Evolutionary conservation across 768 basidiomycete species (phyloP).

Genomic region (Chiua virens): DNA sequence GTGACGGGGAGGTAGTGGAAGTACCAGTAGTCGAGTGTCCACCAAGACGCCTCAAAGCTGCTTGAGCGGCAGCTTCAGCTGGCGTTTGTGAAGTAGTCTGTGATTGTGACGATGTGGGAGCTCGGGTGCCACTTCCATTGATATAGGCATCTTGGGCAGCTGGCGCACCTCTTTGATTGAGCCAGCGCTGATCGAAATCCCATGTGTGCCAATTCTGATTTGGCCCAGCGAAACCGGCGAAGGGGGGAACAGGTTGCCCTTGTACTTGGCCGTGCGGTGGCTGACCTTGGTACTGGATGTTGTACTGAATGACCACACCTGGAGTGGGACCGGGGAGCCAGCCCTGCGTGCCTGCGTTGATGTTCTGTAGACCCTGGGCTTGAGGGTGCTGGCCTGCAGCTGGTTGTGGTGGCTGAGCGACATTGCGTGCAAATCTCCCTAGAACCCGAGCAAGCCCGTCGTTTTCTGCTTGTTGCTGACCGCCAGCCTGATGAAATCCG

Average conservation of each 20-base stretch:
- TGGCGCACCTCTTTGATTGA: conserved; percentile 13
- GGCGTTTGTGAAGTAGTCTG: conserved; percentile 30
- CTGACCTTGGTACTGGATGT: conserved; percentile 56
- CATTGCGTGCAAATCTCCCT: conserved; percentile 55
- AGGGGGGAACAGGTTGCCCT: conserved; percentile 49
- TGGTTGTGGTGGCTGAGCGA: conserved; percentile 41
- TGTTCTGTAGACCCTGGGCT: conserved; percentile 31
- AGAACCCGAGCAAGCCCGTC: conserved; percentile 38
- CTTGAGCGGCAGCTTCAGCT: conserved; percentile 61
- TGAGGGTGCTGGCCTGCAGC: conserved; percentile 32
- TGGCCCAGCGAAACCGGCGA: conserved; percentile 63
- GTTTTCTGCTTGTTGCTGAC: conserved; percentile 40
- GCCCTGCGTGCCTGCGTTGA: conserved; percentile 29
- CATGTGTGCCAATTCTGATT: conserved; percentile 67
- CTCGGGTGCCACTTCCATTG: not conserved
- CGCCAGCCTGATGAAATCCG: conserved; percentile 26
- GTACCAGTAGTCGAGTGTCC: conserved; percentile 6
- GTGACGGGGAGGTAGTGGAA: conserved; percentile 4
- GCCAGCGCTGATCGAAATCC: conserved; percentile 42
- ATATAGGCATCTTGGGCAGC: conserved; percentile 11
- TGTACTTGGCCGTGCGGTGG: conserved; percentile 34
- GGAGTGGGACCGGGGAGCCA: conserved; percentile 39
- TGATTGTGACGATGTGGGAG: conserved; percentile 1
- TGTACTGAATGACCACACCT: conserved; percentile 61
- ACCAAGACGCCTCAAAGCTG: conserved; percentile 57